These are phyloP conservation scores for Fusarium beomiforme DNA, from an alignment of 2,329 filamentous ascomycete genomes.

Conservation along the genomic window DNA sequence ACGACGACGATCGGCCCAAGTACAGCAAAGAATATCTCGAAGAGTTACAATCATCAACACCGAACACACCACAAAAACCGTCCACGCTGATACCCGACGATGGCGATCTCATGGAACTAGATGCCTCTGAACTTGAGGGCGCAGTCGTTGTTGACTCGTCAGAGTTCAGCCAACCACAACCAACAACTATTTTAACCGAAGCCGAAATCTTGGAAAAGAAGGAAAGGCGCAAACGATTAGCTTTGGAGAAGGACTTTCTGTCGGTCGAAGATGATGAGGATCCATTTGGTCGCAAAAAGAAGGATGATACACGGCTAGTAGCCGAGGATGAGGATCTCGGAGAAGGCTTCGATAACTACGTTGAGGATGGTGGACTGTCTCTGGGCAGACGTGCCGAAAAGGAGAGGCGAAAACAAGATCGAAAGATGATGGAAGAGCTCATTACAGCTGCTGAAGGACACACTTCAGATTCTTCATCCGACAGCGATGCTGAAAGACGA, in stretches of 20 bases:
- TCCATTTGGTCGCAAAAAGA: conserved; percentile 59
- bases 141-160: conserved; percentile 69
- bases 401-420: conserved; percentile 72
- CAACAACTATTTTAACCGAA: conserved; percentile 75
- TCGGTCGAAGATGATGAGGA: conserved; percentile 70
- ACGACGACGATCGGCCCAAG: conserved; percentile 75
- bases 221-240: conserved; percentile 83
- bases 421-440: conserved; percentile 82
- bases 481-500: conserved; percentile 75
- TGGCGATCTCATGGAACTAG: conserved; percentile 64
- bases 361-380: conserved; percentile 83
- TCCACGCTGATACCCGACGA: conserved; percentile 56
- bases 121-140: conserved; percentile 69
- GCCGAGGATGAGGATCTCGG: conserved; percentile 91
- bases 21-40: conserved; percentile 90
- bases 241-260: conserved; percentile 73
- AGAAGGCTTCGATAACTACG: conserved; percentile 93
- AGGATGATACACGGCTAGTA: conserved; percentile 78
- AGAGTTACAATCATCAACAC: conserved; percentile 86
- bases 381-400: conserved; percentile 82
- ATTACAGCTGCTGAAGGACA: conserved; percentile 81
- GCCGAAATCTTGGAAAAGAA: conserved; percentile 92
- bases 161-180: conserved; percentile 45
- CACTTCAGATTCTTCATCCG: conserved; percentile 71
- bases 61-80: conserved; percentile 78